Conservation (phyloP, 495 filamentous ascomycete genomes). For the Xylaria acuta region DNA sequence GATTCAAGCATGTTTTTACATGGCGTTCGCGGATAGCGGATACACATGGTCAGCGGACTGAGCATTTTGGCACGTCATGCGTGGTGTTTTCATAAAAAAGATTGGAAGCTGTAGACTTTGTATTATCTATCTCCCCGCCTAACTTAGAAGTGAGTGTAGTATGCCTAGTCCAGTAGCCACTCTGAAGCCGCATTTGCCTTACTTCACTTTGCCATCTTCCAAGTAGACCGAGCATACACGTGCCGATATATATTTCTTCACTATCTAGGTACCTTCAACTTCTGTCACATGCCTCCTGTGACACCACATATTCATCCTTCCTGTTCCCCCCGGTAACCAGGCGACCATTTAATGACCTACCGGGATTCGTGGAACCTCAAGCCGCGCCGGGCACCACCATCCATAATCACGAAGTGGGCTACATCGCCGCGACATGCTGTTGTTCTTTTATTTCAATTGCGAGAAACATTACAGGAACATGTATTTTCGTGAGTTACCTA, state of each 20-base stretch:
- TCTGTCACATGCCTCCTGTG: background rate
- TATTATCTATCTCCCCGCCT: background rate
- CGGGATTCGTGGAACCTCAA: background rate
- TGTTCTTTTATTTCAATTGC: background rate
- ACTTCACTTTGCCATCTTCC: background rate
- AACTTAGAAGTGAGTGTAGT: background rate
- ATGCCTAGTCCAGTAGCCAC: background rate
- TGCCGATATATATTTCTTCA: background rate
- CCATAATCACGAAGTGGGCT: background rate
- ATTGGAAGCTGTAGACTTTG: conserved; percentile 3
- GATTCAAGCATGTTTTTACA: conserved; percentile 9
- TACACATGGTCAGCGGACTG: background rate
- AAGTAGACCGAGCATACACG: background rate
- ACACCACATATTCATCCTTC: background rate
- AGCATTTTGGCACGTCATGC: background rate
- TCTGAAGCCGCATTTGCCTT: background rate
- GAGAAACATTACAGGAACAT: background rate
- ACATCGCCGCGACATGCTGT: background rate
- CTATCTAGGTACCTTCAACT: background rate
- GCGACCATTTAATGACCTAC: background rate
- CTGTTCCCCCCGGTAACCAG: background rate
- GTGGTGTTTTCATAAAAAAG: background rate
- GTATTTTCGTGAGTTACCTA: background rate
- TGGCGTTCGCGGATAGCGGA: conserved; percentile 18
- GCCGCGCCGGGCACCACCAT: background rate